These are phyloP conservation scores for Colletotrichum spinosum DNA, from an alignment of 2,329 filamentous ascomycete species.

Conservation along the genomic window DNA sequence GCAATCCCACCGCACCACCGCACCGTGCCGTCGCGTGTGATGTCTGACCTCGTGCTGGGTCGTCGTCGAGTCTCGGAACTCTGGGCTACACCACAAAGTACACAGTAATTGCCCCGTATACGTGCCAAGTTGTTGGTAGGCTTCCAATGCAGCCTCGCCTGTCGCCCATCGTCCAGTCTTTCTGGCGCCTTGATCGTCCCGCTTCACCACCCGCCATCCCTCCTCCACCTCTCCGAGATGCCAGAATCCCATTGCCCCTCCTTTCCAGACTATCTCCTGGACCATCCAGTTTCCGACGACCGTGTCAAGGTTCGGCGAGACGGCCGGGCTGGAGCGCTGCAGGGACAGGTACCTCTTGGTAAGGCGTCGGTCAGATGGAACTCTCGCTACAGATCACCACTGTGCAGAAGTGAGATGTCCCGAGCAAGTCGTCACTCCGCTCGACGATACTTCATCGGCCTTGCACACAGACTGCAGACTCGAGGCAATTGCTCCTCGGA, in stretches of 20 bases:
- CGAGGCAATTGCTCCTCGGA: too few species aligned
- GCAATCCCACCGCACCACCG: neutral
- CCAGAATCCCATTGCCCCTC: slow-evolving; percentile 32
- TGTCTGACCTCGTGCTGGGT: neutral
- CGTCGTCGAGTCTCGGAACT: neutral
- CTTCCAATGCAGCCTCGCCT: neutral
- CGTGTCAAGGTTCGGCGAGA: slow-evolving; percentile 18
- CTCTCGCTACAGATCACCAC: too few species aligned
- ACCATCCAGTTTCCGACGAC: slow-evolving; percentile 17
- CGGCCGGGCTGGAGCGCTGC: slow-evolving; percentile 24
- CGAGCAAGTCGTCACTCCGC: too few species aligned
- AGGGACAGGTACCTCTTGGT: slow-evolving; percentile 6
- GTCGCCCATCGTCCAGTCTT: slow-evolving; percentile 4
- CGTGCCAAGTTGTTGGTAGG: too few species aligned
- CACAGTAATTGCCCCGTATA: neutral
- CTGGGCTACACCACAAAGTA: neutral
- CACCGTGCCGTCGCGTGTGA: slow-evolving; percentile 12
- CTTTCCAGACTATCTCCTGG: slow-evolving; percentile 37
- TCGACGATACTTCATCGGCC: too few species aligned
- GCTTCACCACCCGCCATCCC: too few species aligned
- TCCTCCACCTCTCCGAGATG: slow-evolving; percentile 37
- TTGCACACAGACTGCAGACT: too few species aligned
- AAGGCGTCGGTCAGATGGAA: neutral
- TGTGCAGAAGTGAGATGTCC: too few species aligned
- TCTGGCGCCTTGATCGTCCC: neutral